These are phyloP conservation scores for Hemisphaericaspora lyxosophila DNA, from an alignment of 1,139 yeast species.

Conservation along the genomic window DNA sequence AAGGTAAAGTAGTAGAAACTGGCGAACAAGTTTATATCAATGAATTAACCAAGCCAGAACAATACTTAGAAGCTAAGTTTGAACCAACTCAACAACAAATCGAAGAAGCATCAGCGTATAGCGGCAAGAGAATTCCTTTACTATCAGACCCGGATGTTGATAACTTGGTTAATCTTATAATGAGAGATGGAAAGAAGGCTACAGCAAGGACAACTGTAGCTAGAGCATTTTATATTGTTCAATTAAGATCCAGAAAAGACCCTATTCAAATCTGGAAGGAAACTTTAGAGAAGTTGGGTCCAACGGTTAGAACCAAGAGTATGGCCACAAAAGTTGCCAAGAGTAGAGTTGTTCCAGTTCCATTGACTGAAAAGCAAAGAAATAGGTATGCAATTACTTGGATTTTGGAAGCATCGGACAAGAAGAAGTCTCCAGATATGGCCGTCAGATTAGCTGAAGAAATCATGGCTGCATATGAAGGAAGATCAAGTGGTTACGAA, in stretches of 20 bases:
- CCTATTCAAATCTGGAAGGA: constrained; percentile 76
- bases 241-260: constrained; percentile 66
- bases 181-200: constrained; percentile 90
- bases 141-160: constrained; percentile 69
- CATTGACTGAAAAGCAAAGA: constrained; percentile 80
- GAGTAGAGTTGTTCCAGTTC: constrained; percentile 76
- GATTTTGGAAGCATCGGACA: constrained; percentile 82
- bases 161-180: constrained; percentile 79
- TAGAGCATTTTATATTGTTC: constrained; percentile 78
- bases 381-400: constrained; percentile 83
- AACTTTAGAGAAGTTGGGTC: constrained; percentile 80
- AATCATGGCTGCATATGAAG: constrained; percentile 71
- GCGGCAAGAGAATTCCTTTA: constrained; percentile 58
- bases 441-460: constrained; percentile 92
- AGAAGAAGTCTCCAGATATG: constrained; percentile 76
- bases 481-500: constrained; percentile 81
- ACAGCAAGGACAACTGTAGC: constrained; percentile 73
- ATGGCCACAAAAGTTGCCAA: constrained; percentile 86
- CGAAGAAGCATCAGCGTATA: constrained; percentile 50
- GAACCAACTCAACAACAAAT: constrained; percentile 63
- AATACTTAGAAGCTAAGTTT: constrained; percentile 39
- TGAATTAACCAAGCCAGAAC: constrained; percentile 36
- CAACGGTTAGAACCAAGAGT: constrained; percentile 76
- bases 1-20: constrained; percentile 36
- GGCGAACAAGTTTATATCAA: constrained; percentile 47